phyloP scores from a whole-genome alignment of 2,329 filamentous ascomycete species.

The Cercospora janseana region DNA sequence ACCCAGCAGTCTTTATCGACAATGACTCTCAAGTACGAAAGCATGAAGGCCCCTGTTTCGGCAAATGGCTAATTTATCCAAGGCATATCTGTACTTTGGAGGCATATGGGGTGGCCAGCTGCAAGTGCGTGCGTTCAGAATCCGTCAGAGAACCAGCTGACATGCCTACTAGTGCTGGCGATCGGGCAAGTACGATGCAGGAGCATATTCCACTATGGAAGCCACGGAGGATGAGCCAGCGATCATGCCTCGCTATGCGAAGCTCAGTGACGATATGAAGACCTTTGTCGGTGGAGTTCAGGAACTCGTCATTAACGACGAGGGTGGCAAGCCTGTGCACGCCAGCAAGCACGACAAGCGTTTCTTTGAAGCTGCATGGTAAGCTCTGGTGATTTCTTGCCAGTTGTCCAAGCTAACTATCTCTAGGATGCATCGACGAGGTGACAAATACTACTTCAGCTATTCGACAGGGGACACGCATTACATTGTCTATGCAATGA shows the following conservation, averaged over 20 bases:
- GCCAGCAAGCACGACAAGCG: conserved; percentile 70
- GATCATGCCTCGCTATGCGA: conserved; percentile 65
- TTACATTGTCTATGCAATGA: conserved; percentile 67
- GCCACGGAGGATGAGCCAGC: conserved; percentile 58
- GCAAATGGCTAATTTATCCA: neutral
- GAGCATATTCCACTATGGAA: conserved; percentile 31
- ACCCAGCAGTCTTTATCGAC: conserved; percentile 74
- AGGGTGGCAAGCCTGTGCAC: conserved; percentile 56
- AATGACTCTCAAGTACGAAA: conserved; percentile 51
- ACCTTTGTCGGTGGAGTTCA: conserved; percentile 55
- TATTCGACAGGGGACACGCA: conserved; percentile 61
- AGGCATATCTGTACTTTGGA: conserved; percentile 70
- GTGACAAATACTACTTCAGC: conserved; percentile 32
- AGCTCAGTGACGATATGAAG: conserved; percentile 64
- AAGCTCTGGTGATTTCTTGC: conserved; percentile 40
- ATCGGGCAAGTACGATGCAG: conserved; percentile 56
- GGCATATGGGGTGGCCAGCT: conserved; percentile 79
- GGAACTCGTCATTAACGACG: conserved; percentile 63
- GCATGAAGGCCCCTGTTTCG: too few relatives aligned
- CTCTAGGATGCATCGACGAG: conserved; percentile 62
- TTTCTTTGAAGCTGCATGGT: conserved; percentile 79
- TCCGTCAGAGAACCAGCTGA: neutral
- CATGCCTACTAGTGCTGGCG: conserved; percentile 62
- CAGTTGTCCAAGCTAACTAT: conserved; percentile 32
- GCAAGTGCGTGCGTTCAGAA: conserved; percentile 10